Percentiles rank a stretch among this genome's conserved stretches.
Evolutionary conservation across 163 green algal species (phyloP).

Genomic region (Prototheca stagnorum): DNA sequence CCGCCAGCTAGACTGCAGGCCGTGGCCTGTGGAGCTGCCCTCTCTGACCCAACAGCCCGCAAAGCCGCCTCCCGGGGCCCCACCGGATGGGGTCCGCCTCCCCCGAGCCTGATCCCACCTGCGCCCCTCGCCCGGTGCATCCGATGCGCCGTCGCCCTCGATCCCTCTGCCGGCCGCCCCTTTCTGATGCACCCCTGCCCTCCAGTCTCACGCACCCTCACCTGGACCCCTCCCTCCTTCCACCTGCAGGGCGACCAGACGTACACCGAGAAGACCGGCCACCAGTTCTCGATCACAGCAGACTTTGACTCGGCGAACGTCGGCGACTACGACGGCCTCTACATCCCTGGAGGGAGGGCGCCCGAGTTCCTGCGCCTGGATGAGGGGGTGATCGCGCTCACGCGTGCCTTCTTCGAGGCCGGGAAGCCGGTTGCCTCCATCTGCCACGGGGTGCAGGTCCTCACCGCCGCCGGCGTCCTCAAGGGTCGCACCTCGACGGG

Average conservation of each 20-base stretch:
- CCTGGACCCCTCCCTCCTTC: neutral
- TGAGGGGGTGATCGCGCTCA: slow-evolving; percentile 15
- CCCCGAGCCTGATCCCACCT: no score
- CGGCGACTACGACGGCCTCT: slow-evolving; percentile 20
- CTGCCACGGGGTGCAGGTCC: slow-evolving; percentile 30
- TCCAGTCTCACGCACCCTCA: no score
- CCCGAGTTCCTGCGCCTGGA: slow-evolving; percentile 36
- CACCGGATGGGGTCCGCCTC: no score
- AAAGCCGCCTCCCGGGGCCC: no score
- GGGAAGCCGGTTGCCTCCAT: slow-evolving; percentile 28
- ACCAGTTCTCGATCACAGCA: slow-evolving; percentile 28
- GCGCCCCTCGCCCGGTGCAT: no score
- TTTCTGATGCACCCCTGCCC: neutral
- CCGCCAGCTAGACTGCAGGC: no score
- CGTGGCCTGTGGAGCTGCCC: no score
- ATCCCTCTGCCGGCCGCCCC: no score
- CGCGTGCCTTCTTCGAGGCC: slow-evolving; percentile 8
- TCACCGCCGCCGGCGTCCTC: slow-evolving; percentile 20
- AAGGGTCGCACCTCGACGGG: slow-evolving; percentile 11
- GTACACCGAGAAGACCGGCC: slow-evolving; percentile 35
- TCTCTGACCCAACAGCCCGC: no score
- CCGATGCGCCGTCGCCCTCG: no score
- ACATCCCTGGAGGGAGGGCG: slow-evolving; percentile 29
- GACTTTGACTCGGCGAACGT: slow-evolving; percentile 13
- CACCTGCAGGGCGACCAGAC: slow-evolving; percentile 25